Percentiles rank a stretch among this genome's conserved stretches.
phyloP scores from a whole-genome alignment of 2,329 filamentous ascomycete species.

The Orbilia quercus region DNA sequence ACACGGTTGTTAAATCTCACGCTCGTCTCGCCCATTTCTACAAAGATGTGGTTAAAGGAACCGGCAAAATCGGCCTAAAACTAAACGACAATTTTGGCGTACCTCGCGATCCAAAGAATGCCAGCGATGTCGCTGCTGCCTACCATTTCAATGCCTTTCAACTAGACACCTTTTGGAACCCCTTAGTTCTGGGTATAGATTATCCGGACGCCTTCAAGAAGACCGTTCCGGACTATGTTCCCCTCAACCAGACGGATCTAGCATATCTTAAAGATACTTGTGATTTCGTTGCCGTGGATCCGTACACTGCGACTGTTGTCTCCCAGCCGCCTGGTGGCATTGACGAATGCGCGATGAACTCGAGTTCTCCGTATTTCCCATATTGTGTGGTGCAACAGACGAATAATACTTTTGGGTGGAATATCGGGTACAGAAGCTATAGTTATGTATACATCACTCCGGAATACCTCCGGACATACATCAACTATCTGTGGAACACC shows the following conservation, averaged over 20 bases:
- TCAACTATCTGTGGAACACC: slow-evolving; percentile 72
- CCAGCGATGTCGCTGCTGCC: slow-evolving; percentile 29
- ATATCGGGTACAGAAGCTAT: slow-evolving; percentile 70
- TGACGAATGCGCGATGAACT: slow-evolving; percentile 66
- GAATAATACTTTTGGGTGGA: slow-evolving; percentile 68
- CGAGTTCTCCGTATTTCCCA: slow-evolving; percentile 66
- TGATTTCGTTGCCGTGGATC: slow-evolving; percentile 71
- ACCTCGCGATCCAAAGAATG: slow-evolving; percentile 22
- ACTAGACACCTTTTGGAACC: slow-evolving; percentile 31
- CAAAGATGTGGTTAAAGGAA: slow-evolving; percentile 68
- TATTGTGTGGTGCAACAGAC: slow-evolving; percentile 68
- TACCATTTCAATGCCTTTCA: slow-evolving; percentile 28
- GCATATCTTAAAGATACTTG: slow-evolving; percentile 27
- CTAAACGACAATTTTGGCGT: slow-evolving; percentile 35
- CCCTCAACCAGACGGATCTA: slow-evolving; percentile 15
- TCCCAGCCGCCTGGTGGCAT: slow-evolving; percentile 66
- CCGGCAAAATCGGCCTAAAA: slow-evolving; percentile 64
- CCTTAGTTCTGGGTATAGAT: slow-evolving; percentile 15
- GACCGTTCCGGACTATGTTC: slow-evolving; percentile 23
- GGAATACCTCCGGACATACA: slow-evolving; percentile 69
- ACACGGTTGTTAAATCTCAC: slow-evolving; percentile 66
- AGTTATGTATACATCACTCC: slow-evolving; percentile 72
- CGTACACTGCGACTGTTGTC: slow-evolving; percentile 71
- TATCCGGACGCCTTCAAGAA: slow-evolving; percentile 24
- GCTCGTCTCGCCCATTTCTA: slow-evolving; percentile 69